phyloP scores from a whole-genome alignment of 768 basidiomycete species.

The Mycena vitilis region DNA sequence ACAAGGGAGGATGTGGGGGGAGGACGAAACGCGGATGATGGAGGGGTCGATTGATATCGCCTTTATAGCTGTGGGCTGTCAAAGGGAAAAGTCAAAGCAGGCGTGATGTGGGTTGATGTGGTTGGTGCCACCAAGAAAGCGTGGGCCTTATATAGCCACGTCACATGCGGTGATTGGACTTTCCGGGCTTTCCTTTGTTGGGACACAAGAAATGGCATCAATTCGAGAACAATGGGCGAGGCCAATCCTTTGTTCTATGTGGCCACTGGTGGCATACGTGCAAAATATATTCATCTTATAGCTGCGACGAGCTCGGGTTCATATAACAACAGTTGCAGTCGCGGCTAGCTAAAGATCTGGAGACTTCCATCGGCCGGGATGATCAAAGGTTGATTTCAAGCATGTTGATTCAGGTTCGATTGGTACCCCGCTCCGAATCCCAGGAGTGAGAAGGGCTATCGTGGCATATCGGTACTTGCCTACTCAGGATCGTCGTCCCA shows the following conservation, averaged over 20 bases:
- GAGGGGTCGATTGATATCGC: constrained; percentile 23
- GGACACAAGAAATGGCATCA: constrained; percentile 28
- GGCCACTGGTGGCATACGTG: not conserved
- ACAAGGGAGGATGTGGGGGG: constrained; percentile 9
- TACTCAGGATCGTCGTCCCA: not conserved
- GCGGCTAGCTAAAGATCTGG: constrained; percentile 13
- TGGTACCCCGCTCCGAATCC: not conserved
- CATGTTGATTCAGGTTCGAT: constrained; percentile 7
- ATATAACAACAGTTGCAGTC: not conserved
- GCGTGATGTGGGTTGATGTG: constrained; percentile 28
- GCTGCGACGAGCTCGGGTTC: not conserved
- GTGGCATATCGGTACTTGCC: constrained; percentile 15
- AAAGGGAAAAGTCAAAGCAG: constrained; percentile 20
- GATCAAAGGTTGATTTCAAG: constrained; percentile 10
- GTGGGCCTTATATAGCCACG: constrained; percentile 26
- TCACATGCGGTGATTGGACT: constrained; percentile 25
- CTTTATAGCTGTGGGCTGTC: constrained; percentile 35
- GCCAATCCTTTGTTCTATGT: constrained; percentile 18
- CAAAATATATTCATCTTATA: not conserved
- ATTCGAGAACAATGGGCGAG: constrained; percentile 25
- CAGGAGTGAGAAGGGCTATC: constrained; percentile 4
- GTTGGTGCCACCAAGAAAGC: constrained; percentile 8
- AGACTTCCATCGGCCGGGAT: constrained; percentile 20
- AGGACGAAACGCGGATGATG: constrained; percentile 20
- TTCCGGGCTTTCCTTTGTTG: constrained; percentile 22